A percentile compares a stretch with the other conserved stretches of the same genome.
These are phyloP conservation scores for Eucalyptus regnans DNA, from an alignment of 345 rosid genomes.

Conservation along the genomic window DNA sequence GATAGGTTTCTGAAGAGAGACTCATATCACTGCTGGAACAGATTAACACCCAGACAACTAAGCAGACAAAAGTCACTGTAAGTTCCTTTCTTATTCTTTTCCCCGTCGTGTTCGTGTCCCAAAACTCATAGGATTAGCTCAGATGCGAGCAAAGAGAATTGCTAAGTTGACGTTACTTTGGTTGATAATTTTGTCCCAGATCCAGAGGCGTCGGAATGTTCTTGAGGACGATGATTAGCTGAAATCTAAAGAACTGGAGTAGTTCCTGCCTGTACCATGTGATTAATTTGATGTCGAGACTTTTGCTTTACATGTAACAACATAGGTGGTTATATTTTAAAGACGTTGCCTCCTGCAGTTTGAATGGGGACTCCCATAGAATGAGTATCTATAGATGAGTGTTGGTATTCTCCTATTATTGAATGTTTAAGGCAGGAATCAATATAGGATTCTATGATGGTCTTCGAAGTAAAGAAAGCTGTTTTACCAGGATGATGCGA, in stretches of 20 bases:
- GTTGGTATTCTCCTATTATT: not conserved
- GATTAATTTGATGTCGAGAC: not conserved
- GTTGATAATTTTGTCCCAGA: conserved; percentile 26
- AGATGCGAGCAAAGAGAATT: not conserved
- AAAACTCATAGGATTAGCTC: not conserved
- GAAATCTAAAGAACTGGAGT: not conserved
- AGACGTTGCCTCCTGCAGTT: not conserved
- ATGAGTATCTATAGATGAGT: not conserved
- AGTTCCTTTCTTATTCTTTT: not conserved
- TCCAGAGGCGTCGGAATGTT: conserved; percentile 88
- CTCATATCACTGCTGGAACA: conserved; percentile 87
- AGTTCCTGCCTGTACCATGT: not conserved
- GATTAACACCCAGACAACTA: conserved; percentile 80
- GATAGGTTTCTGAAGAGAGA: conserved; percentile 82
- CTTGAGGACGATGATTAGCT: conserved; percentile 76
- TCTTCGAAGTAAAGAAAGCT: not conserved
- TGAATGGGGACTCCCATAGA: not conserved
- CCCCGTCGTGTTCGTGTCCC: not conserved
- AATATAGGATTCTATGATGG: not conserved
- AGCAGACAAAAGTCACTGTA: conserved; percentile 94
- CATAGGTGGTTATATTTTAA: not conserved
- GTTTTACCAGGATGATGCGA: not conserved
- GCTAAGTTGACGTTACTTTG: not conserved
- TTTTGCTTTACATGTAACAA: not conserved
- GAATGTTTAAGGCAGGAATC: not conserved